phyloP scores from a whole-genome alignment of 1,284 basidiomycete species.

The Xanthoconium separans region DNA sequence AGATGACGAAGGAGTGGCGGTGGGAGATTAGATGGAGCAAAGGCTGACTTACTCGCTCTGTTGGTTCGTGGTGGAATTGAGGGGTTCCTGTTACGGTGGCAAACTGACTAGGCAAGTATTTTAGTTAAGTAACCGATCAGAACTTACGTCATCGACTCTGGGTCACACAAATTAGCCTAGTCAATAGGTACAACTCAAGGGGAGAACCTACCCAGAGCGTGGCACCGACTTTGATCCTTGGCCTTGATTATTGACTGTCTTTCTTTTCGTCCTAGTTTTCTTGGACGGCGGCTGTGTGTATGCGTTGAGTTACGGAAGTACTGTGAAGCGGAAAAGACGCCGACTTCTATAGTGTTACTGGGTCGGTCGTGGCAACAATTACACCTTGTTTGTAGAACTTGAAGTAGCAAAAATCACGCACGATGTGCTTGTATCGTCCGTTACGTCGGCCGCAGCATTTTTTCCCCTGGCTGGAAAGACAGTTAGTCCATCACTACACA shows the following conservation, averaged over 20 bases:
- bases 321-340: conserved; percentile 1
- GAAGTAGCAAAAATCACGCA: conserved; percentile 20
- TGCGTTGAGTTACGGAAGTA: not conserved
- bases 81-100: conserved; percentile 26
- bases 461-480: conserved; percentile 18
- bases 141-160: conserved; percentile 35
- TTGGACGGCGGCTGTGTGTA: conserved; percentile 31
- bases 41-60: conserved; percentile 31
- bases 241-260: conserved; percentile 26
- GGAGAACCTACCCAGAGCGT: conserved; percentile 14
- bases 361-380: conserved; percentile 8
- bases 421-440: conserved; percentile 13
- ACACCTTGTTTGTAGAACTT: not conserved
- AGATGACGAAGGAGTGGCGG: conserved; percentile 9
- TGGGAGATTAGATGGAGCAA: conserved; percentile 19
- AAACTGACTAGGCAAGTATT: conserved; percentile 13
- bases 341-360: conserved; percentile 23
- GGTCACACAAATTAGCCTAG: conserved; percentile 4
- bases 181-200: not conserved
- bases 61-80: conserved; percentile 24
- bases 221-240: conserved; percentile 10
- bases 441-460: conserved; percentile 7
- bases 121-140: conserved; percentile 14
- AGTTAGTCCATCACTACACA: conserved; percentile 1
- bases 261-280: conserved; percentile 35